These are phyloP conservation scores for Allomyces macrogynus DNA, from an alignment of 192 early-diverging fungal genomes.

Conservation along the genomic window DNA sequence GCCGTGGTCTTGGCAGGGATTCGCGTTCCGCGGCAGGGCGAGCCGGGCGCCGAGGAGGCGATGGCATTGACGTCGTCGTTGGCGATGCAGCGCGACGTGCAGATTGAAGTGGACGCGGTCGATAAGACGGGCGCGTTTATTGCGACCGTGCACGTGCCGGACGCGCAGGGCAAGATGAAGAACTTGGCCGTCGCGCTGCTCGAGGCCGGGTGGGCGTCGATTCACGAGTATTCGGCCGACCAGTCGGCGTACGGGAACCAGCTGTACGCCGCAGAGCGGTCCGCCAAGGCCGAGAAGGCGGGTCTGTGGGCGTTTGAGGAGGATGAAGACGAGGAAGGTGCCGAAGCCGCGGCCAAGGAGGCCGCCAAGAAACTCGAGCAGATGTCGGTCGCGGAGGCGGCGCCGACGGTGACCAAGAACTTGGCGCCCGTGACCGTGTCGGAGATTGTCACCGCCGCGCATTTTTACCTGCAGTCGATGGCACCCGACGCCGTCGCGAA, in stretches of 20 bases:
- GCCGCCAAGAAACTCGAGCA: constrained; percentile 8
- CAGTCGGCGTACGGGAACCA: constrained; percentile 47
- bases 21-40: constrained; percentile 64
- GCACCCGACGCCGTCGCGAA: constrained; percentile 26
- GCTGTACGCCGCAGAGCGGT: constrained; percentile 57
- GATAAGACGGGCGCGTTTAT: constrained; percentile 90
- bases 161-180: constrained; percentile 23
- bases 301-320: constrained; percentile 53
- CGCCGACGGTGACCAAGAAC: constrained; percentile 35
- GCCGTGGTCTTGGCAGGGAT: constrained; percentile 72
- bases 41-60: constrained; percentile 74
- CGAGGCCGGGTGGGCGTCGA: constrained; percentile 54
- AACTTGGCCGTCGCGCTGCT: constrained; percentile 61
- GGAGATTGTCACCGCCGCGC: constrained; percentile 32
- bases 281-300: constrained; percentile 40
- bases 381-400: constrained; percentile 21
- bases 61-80: constrained; percentile 37
- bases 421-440: constrained; percentile 55
- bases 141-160: constrained; percentile 47
- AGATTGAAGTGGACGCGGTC: constrained; percentile 64
- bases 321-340: constrained; percentile 17
- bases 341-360: constrained; percentile 18
- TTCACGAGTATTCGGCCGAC: constrained; percentile 71
- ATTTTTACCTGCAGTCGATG: constrained; percentile 44
- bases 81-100: constrained; percentile 78